Evolutionary conservation across 2,329 filamentous ascomycete genomes (phyloP), one percentile per base, ranked within the genome.

Genomic region (Talaromyces sp.): DNA sequence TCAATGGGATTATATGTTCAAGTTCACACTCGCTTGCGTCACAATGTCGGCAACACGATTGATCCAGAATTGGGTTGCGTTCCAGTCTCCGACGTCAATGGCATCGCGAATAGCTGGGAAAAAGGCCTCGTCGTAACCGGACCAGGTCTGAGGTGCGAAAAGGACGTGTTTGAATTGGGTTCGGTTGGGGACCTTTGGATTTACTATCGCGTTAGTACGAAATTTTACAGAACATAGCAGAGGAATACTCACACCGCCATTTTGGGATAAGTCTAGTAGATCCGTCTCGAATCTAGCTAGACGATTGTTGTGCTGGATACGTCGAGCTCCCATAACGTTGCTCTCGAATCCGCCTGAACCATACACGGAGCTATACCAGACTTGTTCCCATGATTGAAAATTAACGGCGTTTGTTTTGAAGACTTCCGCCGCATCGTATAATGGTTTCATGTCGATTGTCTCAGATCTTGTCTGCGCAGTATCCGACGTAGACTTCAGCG

Each of bases 91-190:
- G 3, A 79, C 81, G 61, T 89, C 84, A 40, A 97, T 79, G 8
- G 88, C 86, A 67, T 97, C 92, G 58, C 90, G 82, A 57, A 97
- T 88, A n/a, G 87, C 87, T 0, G 93, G 93, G 75, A 95, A 95
- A 61, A 84, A 84, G 0, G 83, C 82, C 57, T 83, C 82, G 33
- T 88, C 82, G 63, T 87, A 83, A 37, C 82, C 84, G 35, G 86
- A 86, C 87, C 90, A 92, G 2, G 84, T 78, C 67, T 90, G 84
- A 0, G 94, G 94, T 1, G 89, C 93, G 70, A 92, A 96, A 58
- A 99, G 77, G 68, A 95, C 82, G 73, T 97, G 94, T 73, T 95
- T 96, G 80, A 91, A 99, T 75, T 97, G 94, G 5, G 89, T 89
- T 63, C 93, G 86, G 65, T 90, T 90, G 39, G 89, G 89, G 4